Percentiles rank a stretch among this genome's conserved stretches.
Evolutionary conservation across 106 monocot genomes (phyloP).

Genomic region (Iris macrosiphon): DNA sequence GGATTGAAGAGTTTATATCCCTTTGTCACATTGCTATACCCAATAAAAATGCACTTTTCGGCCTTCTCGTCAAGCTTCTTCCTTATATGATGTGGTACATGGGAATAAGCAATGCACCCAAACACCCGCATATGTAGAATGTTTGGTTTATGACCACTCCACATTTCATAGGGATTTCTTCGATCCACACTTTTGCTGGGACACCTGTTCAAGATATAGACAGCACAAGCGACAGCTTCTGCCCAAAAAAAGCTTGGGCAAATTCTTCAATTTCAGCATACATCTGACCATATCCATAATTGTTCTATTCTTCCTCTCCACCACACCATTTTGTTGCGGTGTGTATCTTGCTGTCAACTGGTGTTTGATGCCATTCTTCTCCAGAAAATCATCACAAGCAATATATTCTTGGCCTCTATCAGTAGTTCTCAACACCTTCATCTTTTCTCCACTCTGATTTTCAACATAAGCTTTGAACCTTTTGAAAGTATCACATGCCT

Average conservation of each 20-base stretch:
- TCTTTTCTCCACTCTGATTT: background rate
- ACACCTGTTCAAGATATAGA: background rate
- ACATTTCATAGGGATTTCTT: background rate
- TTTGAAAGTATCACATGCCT: no score
- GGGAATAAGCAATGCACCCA: background rate
- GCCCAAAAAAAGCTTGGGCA: slow-evolving; percentile 1
- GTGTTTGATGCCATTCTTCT: background rate
- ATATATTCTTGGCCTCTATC: background rate
- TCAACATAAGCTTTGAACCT: no score
- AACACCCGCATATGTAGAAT: background rate
- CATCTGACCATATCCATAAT: background rate
- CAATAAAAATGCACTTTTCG: background rate
- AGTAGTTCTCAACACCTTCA: background rate
- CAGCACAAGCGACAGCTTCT: background rate
- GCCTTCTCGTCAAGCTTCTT: background rate
- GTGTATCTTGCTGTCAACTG: background rate
- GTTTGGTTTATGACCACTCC: background rate
- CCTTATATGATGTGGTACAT: background rate
- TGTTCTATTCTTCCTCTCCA: background rate
- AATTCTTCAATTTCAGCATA: background rate
- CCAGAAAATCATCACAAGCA: background rate
- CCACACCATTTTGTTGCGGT: background rate
- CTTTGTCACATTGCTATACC: no score
- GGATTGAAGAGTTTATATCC: no score
- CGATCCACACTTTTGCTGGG: background rate